Evolutionary conservation across 1,284 basidiomycete genomes (phyloP).

Genomic region (Leccinum angustisporum): DNA sequence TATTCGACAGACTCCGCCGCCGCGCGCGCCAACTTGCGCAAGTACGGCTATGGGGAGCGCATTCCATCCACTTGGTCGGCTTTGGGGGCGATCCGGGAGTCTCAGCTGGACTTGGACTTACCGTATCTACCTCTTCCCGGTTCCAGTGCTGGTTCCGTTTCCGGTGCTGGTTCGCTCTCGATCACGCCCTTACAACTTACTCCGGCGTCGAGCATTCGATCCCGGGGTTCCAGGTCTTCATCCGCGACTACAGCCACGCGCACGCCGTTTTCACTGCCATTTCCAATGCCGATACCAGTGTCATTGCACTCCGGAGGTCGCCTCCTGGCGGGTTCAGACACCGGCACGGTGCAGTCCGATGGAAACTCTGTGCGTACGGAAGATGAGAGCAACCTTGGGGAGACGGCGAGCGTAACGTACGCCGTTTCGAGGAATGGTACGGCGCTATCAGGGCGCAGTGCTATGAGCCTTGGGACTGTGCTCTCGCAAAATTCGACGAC

Average conservation of each 20-base stretch:
- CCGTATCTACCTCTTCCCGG: constrained; percentile 11
- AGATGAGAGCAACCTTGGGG: not conserved
- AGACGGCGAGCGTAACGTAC: not conserved
- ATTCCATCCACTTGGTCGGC: constrained; percentile 29
- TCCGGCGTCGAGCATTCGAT: constrained; percentile 6
- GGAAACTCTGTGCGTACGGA: not conserved
- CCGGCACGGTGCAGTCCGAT: not conserved
- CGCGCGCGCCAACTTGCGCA: constrained; percentile 26
- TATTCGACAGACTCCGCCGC: constrained; percentile 31
- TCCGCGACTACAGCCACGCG: not conserved
- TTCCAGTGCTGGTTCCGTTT: not conserved
- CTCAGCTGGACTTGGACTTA: constrained; percentile 17
- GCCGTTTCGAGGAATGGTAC: constrained; percentile 17
- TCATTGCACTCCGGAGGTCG: not conserved
- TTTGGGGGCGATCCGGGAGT: constrained; percentile 14
- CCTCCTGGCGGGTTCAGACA: not conserved
- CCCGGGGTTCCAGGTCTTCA: constrained; percentile 1
- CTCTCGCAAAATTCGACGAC: constrained; percentile 3
- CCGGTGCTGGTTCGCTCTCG: constrained; percentile 6
- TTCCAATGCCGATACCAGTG: not conserved
- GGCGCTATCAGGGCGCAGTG: constrained; percentile 8
- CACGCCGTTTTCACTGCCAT: not conserved
- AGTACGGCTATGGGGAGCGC: constrained; percentile 25
- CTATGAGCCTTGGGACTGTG: not conserved
- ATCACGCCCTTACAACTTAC: constrained; percentile 12